These are phyloP conservation scores for Psilocybe azurescens DNA, from an alignment of 768 basidiomycete species.

Conservation along the genomic window DNA sequence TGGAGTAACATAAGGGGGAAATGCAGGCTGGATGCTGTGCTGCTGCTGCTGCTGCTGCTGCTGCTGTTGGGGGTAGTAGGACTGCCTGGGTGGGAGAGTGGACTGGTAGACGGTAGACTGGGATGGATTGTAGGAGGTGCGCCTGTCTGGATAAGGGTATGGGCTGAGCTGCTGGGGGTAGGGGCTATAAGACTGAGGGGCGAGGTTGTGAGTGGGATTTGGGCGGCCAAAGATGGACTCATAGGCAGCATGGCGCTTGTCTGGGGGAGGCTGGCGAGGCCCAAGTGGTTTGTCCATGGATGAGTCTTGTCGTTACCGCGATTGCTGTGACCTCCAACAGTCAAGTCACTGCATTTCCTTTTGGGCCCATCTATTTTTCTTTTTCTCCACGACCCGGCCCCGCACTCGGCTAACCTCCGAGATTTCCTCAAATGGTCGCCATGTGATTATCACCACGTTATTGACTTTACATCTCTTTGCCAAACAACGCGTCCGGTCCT, in stretches of 20 bases:
- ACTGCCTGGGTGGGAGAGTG: slow-evolving; percentile 14
- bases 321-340: background rate
- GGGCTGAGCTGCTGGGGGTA: slow-evolving; percentile 30
- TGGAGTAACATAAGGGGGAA: slow-evolving; percentile 36
- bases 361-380: slow-evolving; percentile 1
- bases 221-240: slow-evolving; percentile 89
- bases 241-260: slow-evolving; percentile 83
- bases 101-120: slow-evolving; percentile 27
- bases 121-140: slow-evolving; percentile 51
- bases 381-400: background rate
- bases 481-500: background rate
- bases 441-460: background rate
- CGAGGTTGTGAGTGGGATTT: slow-evolving; percentile 21
- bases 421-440: background rate
- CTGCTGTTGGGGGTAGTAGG: slow-evolving; percentile 27
- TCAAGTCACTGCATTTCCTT: background rate
- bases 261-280: slow-evolving; percentile 58
- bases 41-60: slow-evolving; percentile 23
- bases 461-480: background rate
- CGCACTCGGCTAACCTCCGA: background rate
- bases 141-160: slow-evolving; percentile 51
- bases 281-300: slow-evolving; percentile 59
- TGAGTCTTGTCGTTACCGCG: background rate
- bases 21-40: slow-evolving; percentile 45
- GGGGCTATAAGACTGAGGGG: slow-evolving; percentile 28